These are phyloP conservation scores for Debaryomycetaceae sp. DNA, from an alignment of 1,139 yeast species.

Conservation along the genomic window DNA sequence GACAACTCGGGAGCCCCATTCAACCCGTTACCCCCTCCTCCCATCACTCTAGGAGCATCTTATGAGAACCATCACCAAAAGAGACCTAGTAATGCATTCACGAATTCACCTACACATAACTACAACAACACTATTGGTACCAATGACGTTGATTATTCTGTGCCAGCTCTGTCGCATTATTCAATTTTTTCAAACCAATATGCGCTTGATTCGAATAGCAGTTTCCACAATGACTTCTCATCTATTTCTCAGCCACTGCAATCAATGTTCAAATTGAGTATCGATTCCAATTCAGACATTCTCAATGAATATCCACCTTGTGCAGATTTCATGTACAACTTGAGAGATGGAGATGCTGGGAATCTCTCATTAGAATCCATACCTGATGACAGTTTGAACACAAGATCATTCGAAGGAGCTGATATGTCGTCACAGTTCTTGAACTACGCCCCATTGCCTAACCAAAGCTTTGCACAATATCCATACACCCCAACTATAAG, in stretches of 20 bases:
- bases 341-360: slow-evolving; percentile 23
- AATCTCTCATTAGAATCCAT: slow-evolving; percentile 28
- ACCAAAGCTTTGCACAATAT: slow-evolving; percentile 1
- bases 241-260: slow-evolving; percentile 7
- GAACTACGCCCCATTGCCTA: not conserved
- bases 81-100: not conserved
- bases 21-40: slow-evolving; percentile 23
- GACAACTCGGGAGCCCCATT: slow-evolving; percentile 7
- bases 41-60: slow-evolving; percentile 7
- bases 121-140: not conserved
- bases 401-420: slow-evolving; percentile 1
- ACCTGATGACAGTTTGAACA: slow-evolving; percentile 16
- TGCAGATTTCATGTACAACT: slow-evolving; percentile 21
- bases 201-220: slow-evolving; percentile 13
- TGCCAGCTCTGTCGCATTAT: slow-evolving; percentile 12
- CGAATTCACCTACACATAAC: not conserved
- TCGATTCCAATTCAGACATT: slow-evolving; percentile 13
- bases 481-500: slow-evolving; percentile 17
- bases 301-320: not conserved
- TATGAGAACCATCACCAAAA: not conserved
- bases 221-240: slow-evolving; percentile 4
- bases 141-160: not conserved
- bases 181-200: slow-evolving; percentile 25
- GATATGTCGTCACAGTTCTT: slow-evolving; percentile 1
- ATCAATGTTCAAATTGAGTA: slow-evolving; percentile 13